Conservation (phyloP, 2,329 filamentous ascomycete species). For the Fusarium musae region DNA sequence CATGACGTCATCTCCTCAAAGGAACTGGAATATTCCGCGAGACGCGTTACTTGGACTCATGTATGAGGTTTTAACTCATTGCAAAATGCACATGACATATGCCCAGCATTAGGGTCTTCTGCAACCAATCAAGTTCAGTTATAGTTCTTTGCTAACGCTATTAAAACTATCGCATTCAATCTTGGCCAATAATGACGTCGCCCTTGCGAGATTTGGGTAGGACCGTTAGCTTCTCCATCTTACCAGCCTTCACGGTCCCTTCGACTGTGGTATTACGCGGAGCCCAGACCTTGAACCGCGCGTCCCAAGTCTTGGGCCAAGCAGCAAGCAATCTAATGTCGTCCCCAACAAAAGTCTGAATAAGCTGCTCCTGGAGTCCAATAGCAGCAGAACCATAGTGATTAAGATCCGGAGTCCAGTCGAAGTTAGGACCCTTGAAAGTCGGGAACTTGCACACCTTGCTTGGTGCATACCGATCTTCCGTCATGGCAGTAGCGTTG, state of each 20-base stretch:
- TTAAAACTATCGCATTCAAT: neutral
- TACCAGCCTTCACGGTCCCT: neutral
- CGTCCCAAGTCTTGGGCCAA: conserved; percentile 6
- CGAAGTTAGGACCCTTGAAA: conserved; percentile 12
- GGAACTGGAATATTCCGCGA: neutral
- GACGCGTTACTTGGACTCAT: neutral
- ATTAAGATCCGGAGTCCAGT: conserved; percentile 4
- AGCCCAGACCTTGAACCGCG: conserved; percentile 1
- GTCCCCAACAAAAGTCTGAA: conserved; percentile 1
- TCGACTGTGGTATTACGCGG: neutral
- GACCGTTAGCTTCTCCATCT: neutral
- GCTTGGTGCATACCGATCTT: neutral
- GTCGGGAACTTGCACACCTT: conserved; percentile 6
- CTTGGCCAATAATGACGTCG: conserved; percentile 1
- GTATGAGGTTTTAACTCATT: fast-evolving
- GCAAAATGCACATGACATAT: fast-evolving
- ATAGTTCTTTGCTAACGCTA: fast-evolving
- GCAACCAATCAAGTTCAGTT: too few relatives aligned
- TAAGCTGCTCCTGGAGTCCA: conserved; percentile 9
- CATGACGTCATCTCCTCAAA: neutral
- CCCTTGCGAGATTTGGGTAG: neutral
- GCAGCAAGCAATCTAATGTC: conserved; percentile 7
- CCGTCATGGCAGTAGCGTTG: neutral
- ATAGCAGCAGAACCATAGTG: conserved; percentile 10
- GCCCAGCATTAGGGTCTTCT: too few relatives aligned